Conservation (phyloP, 345 rosid species). For the Eutrema japonicum region DNA sequence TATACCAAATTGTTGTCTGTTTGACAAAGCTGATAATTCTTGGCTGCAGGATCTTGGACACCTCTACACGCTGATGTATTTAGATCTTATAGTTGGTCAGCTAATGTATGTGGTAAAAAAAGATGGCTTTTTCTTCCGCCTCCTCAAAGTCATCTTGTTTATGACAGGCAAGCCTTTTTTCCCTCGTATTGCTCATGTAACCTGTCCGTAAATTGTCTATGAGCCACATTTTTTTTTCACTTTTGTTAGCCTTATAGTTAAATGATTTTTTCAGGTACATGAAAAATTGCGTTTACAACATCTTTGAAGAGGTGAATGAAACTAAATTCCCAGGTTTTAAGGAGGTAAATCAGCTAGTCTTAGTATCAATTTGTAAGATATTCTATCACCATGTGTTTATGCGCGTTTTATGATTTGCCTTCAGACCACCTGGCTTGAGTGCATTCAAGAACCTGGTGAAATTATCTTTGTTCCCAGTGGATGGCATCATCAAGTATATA, state of each 20-base stretch:
- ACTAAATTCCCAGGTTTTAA: slow-evolving; percentile 73
- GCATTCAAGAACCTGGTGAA: slow-evolving; percentile 74
- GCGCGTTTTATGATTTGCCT: slow-evolving; percentile 14
- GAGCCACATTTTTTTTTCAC: slow-evolving; percentile 1
- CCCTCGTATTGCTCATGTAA: background rate
- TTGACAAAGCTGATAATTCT: slow-evolving; percentile 34
- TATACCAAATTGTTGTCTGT: slow-evolving; percentile 9
- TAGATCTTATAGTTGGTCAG: slow-evolving; percentile 96
- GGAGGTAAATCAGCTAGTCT: slow-evolving; percentile 53
- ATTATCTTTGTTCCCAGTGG: slow-evolving; percentile 92
- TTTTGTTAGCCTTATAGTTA: background rate
- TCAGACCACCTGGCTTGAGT: slow-evolving; percentile 85
- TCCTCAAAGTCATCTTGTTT: slow-evolving; percentile 67
- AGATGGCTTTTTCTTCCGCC: slow-evolving; percentile 82
- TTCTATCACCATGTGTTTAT: slow-evolving; percentile 1
- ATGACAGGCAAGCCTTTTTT: slow-evolving; percentile 64
- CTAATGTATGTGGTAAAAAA: slow-evolving; percentile 89
- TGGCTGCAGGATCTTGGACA: slow-evolving; percentile 86
- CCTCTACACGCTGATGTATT: slow-evolving; percentile 97
- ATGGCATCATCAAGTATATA: slow-evolving; percentile 98
- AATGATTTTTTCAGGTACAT: slow-evolving; percentile 58
- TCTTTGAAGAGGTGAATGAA: slow-evolving; percentile 66
- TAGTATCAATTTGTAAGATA: slow-evolving; percentile 20
- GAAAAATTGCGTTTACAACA: slow-evolving; percentile 66
- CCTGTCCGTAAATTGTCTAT: background rate